phyloP scores from a whole-genome alignment of 78 protist genomes.

The slime mould (Dictyostelium discoideum) region DNA sequence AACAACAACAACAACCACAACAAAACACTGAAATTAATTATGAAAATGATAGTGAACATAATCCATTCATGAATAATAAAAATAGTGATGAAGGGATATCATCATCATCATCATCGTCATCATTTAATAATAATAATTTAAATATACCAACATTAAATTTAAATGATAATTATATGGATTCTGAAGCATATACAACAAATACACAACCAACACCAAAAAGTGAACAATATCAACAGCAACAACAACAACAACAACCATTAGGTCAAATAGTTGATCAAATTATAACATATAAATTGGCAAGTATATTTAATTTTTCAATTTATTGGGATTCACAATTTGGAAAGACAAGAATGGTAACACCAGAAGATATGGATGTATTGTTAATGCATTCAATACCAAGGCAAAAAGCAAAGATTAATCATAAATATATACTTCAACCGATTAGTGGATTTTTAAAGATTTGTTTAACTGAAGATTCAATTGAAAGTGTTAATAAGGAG shows the following conservation, averaged over 20 bases:
- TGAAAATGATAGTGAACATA: conserved; percentile 17
- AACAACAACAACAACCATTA: not conserved
- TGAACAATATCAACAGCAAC: no score
- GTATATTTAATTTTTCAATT: conserved; percentile 34
- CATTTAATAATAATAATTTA: not conserved
- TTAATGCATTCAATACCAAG: conserved; percentile 68
- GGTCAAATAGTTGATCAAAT: conserved; percentile 24
- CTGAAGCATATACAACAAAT: not conserved
- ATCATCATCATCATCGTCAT: no score
- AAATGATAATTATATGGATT: not conserved
- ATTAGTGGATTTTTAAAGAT: conserved; percentile 47
- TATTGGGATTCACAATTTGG: conserved; percentile 69
- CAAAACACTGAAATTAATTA: not conserved
- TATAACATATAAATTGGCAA: conserved; percentile 12
- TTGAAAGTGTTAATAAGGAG: conserved; percentile 32
- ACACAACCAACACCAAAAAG: not conserved
- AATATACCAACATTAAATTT: not conserved
- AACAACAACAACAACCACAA: not conserved
- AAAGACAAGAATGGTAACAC: conserved; percentile 25
- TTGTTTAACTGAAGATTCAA: conserved; percentile 21
- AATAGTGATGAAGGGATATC: not conserved
- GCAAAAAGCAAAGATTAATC: conserved; percentile 40
- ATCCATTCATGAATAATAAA: conserved; percentile 10
- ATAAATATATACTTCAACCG: conserved; percentile 50
- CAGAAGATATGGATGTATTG: conserved; percentile 62